Evolutionary conservation across 106 monocot genomes (phyloP), one percentile per base, ranked within the genome.

Genomic region (Dioscorea dumetorum): DNA sequence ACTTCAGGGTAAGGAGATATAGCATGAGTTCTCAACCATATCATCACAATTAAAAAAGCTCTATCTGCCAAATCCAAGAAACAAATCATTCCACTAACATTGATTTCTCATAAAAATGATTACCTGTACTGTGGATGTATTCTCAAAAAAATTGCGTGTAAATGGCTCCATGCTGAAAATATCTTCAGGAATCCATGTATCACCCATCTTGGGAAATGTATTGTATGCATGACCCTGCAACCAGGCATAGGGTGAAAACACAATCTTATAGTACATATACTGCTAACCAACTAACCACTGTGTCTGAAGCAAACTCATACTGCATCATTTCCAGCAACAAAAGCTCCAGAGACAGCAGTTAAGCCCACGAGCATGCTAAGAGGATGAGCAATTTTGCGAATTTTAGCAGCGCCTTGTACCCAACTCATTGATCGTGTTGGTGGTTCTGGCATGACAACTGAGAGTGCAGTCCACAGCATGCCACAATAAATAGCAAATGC

Each of bases 291-390:
- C 41, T 41, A 41, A 41, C 5, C 6, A 41, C 41, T 41, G 41
- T 41, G 41, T 41, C 41, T 41, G 57, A n/a, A 24, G 51, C 12
- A 28, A 14, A 49, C 23, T 21, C 78, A 71, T 76, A 99, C 97
- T 62, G 99, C 99, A 81, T 99, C 99, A 87, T 99, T 99, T 72
- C 99, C 93, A 28, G 93, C 99, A 82, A 99, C 99, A 81, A 93
- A 99, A 49, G 99, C 99, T 61, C 99, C 99, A 67, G 99, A 99
- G 6, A 87, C 34, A 52, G 90, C 99, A 68, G 99, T 99, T 62
- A 99, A 63, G 67, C 99, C 99, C 5, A 99, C 90, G 64, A 99
- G 67, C 17, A 76, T 35, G 81, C 93, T 79, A 33, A 89, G 24
- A 73, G 92, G 99, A 73, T 90, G 18, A 19, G 78, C 90, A 20